Conservation (phyloP, 495 filamentous ascomycete genomes). For the Terfezia boudieri region DNA sequence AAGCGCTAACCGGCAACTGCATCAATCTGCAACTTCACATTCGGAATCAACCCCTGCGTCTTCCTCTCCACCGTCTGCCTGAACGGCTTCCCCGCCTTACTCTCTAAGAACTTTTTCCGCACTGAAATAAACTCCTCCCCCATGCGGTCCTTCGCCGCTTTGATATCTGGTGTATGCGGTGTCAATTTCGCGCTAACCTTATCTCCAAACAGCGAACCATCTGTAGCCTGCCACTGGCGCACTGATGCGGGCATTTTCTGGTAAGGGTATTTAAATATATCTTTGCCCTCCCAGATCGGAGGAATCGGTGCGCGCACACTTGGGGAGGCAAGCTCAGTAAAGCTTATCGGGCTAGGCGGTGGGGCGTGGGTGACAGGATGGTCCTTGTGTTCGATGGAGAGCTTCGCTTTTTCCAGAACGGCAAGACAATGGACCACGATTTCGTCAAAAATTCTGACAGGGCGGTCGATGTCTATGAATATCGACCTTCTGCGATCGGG, state of each 20-base stretch:
- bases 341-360: no score
- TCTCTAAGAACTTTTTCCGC: neutral
- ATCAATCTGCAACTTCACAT: conserved; percentile 11
- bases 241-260: no score
- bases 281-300: no score
- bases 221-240: no score
- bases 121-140: neutral
- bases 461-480: conserved; percentile 75
- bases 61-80: conserved; percentile 36
- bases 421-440: conserved; percentile 42
- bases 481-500: conserved; percentile 54
- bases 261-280: no score
- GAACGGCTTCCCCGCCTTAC: conserved; percentile 36
- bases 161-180: no score
- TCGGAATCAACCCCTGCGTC: conserved; percentile 13
- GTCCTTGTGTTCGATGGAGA: conserved; percentile 26
- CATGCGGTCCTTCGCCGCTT: no score
- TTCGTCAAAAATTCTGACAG: conserved; percentile 60
- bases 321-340: no score
- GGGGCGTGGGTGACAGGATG: no score
- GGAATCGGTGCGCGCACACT: no score
- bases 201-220: no score
- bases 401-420: conserved; percentile 39
- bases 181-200: no score
- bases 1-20: conserved; percentile 7